Evolutionary conservation across 371 early-diverging fungal genomes (phyloP).

Genomic region (Mucor circinelloides): DNA sequence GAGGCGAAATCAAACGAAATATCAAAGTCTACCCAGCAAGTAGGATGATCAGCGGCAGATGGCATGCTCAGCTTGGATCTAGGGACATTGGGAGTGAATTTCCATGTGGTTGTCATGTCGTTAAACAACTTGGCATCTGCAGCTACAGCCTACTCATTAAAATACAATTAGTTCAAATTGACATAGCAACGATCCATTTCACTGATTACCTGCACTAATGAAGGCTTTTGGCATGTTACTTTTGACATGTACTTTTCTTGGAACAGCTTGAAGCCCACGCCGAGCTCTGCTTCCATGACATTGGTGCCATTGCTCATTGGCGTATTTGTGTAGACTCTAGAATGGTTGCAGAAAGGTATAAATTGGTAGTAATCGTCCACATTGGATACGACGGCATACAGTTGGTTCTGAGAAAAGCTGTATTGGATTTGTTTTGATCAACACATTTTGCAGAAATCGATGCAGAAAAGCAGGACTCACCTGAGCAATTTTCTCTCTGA

Average conservation of each 20-base stretch:
- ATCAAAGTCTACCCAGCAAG: conserved; percentile 70
- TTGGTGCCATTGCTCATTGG: conserved; percentile 5
- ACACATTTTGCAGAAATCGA: not conserved
- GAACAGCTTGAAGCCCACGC: conserved; percentile 74
- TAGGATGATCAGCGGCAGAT: conserved; percentile 49
- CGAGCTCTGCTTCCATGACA: conserved; percentile 70
- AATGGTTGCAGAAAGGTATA: conserved; percentile 78
- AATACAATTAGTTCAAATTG: not conserved
- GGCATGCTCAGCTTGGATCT: conserved; percentile 27
- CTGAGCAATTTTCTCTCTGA: conserved; percentile 36
- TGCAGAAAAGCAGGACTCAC: conserved; percentile 14
- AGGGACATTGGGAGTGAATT: conserved; percentile 58
- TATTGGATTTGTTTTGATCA: not conserved
- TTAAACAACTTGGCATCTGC: conserved; percentile 70
- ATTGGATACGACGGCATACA: conserved; percentile 76
- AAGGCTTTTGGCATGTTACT: conserved; percentile 67
- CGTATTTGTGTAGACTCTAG: conserved; percentile 54
- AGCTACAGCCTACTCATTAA: conserved; percentile 57
- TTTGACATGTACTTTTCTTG: conserved; percentile 77
- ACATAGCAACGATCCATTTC: not conserved
- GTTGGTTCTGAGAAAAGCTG: conserved; percentile 74
- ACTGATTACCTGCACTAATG: conserved; percentile 50
- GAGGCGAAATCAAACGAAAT: conserved; percentile 83
- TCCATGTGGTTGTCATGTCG: conserved; percentile 71
- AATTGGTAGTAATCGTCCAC: conserved; percentile 76